These are phyloP conservation scores for Trichoderma orchidacearum DNA, from an alignment of 495 filamentous ascomycete species.

Conservation along the genomic window DNA sequence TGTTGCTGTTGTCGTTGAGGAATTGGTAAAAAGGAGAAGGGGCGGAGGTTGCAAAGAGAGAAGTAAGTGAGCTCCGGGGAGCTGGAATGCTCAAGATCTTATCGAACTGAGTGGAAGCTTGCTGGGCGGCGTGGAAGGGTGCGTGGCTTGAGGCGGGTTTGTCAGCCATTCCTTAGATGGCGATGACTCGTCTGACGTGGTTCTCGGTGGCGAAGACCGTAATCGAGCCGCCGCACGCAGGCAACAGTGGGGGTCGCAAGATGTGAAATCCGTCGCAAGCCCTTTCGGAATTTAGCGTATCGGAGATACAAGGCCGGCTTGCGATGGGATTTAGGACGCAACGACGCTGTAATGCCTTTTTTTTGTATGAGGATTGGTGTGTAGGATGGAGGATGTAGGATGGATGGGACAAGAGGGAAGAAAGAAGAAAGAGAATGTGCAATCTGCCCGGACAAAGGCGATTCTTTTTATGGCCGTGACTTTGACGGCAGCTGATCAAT, in stretches of 20 bases:
- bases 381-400: neutral
- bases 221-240: neutral
- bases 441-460: neutral
- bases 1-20: neutral
- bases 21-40: neutral
- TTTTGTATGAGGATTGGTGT: neutral
- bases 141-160: slow-evolving; percentile 1
- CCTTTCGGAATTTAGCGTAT: neutral
- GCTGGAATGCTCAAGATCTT: neutral
- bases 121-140: neutral
- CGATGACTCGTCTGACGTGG: slow-evolving; percentile 1
- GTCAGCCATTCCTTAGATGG: slow-evolving; percentile 3
- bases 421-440: neutral
- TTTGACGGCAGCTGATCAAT: neutral
- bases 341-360: no score
- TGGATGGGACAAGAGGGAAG: neutral
- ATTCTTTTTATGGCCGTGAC: neutral
- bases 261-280: neutral
- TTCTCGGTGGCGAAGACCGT: neutral
- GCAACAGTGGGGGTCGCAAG: neutral
- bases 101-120: neutral
- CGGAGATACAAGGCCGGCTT: neutral
- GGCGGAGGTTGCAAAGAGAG: neutral
- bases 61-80: neutral
- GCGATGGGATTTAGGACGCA: neutral